phyloP scores from a whole-genome alignment of 345 rosid species.

The Brassica rapa region DNA sequence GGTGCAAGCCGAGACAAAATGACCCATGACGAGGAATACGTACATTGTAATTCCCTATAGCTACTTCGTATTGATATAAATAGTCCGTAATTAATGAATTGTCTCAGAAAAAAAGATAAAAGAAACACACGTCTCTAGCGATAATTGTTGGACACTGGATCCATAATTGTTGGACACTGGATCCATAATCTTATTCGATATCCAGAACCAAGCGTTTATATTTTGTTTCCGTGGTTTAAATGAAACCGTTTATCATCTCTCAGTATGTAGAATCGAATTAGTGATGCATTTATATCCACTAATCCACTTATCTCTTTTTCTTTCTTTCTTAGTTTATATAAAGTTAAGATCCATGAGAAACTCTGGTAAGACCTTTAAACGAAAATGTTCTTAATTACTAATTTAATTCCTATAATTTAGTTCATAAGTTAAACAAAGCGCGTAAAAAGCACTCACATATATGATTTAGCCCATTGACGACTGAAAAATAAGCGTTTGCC shows the following conservation, averaged over 20 bases:
- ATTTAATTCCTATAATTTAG: neutral
- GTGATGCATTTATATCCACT: neutral
- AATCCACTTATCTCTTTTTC: no score
- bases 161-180: no score
- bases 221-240: neutral
- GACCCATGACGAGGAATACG: conserved; percentile 5
- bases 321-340: no score
- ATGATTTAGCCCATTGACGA: neutral
- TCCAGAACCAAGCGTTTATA: neutral
- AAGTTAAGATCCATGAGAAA: no score
- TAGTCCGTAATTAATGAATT: neutral
- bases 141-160: no score
- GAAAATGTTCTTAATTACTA: neutral
- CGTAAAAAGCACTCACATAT: conserved; percentile 21
- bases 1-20: conserved; percentile 28
- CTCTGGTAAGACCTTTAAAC: no score
- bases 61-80: neutral
- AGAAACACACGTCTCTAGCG: neutral
- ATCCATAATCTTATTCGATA: no score
- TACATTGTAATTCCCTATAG: neutral
- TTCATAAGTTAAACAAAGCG: conserved; percentile 2
- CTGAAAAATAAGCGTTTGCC: conserved; percentile 6
- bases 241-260: neutral
- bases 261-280: neutral
- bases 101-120: neutral